phyloP scores from a whole-genome alignment of 2,329 filamentous ascomycete species.

The Scytalidium sp. region DNA sequence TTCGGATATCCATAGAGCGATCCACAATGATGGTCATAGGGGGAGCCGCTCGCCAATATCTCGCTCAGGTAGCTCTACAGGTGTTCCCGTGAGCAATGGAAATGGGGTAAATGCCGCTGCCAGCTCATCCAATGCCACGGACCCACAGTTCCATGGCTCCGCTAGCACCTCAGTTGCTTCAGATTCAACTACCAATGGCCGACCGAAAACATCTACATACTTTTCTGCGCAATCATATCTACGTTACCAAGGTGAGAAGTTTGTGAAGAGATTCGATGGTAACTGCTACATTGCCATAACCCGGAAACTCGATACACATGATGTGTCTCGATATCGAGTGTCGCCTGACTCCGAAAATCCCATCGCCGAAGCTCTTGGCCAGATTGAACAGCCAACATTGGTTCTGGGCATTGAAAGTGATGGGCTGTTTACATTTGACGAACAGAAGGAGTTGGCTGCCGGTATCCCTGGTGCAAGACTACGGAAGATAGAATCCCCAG shows the following conservation, averaged over 20 bases:
- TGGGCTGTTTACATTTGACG: slow-evolving; percentile 93
- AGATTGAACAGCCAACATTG: slow-evolving; percentile 85
- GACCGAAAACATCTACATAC: slow-evolving; percentile 66
- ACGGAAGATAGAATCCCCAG: slow-evolving; percentile 86
- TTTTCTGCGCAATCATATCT: slow-evolving; percentile 98
- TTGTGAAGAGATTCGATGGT: slow-evolving; percentile 93
- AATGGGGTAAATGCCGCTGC: slow-evolving; percentile 3
- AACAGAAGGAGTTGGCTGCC: slow-evolving; percentile 87
- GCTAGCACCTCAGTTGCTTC: slow-evolving; percentile 44
- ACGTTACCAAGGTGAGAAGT: slow-evolving; percentile 93
- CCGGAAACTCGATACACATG: slow-evolving; percentile 94
- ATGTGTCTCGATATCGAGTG: slow-evolving; percentile 76
- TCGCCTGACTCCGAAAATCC: slow-evolving; percentile 32
- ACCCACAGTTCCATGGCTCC: slow-evolving; percentile 71
- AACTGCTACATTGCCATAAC: slow-evolving; percentile 99
- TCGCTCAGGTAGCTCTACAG: slow-evolving; percentile 31
- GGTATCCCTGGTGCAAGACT: slow-evolving; percentile 75
- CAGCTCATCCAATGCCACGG: slow-evolving; percentile 40
- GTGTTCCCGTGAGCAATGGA: slow-evolving; percentile 17
- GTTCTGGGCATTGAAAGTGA: slow-evolving; percentile 95
- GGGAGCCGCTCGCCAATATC: slow-evolving; percentile 53
- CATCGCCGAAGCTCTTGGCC: slow-evolving; percentile 70
- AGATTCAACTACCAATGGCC: slow-evolving; percentile 23
- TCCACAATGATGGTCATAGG: slow-evolving; percentile 80
- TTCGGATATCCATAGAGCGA: slow-evolving; percentile 65